These are phyloP conservation scores for Hyphopichia wangnamkhiaoensis DNA, from an alignment of 1,139 yeast genomes.

Conservation along the genomic window DNA sequence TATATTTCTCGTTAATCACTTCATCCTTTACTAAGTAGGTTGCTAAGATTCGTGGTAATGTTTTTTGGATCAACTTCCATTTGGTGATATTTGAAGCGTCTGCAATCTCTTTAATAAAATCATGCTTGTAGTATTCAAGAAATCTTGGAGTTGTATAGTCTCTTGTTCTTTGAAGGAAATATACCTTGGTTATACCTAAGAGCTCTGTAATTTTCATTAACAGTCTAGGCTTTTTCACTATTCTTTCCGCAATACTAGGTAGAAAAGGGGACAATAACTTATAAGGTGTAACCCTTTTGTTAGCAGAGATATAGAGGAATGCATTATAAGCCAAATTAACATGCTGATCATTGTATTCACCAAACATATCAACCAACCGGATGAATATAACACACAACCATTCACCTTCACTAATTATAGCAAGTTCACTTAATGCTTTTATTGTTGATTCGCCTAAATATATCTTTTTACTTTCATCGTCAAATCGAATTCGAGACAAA, in stretches of 20 bases:
- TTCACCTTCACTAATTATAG: constrained; percentile 60
- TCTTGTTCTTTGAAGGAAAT: constrained; percentile 68
- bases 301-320: constrained; percentile 47
- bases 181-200: constrained; percentile 59
- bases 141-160: constrained; percentile 78
- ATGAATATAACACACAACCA: constrained; percentile 61
- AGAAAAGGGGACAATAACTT: constrained; percentile 77
- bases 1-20: constrained; percentile 47
- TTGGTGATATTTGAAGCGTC: constrained; percentile 36
- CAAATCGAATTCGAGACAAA: constrained; percentile 38
- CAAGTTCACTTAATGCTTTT: constrained; percentile 60
- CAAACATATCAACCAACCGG: constrained; percentile 59
- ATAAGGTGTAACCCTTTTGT: constrained; percentile 56
- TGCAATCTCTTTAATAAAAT: constrained; percentile 58
- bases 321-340: constrained; percentile 65
- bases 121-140: constrained; percentile 62
- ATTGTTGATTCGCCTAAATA: constrained; percentile 66
- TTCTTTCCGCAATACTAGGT: constrained; percentile 68
- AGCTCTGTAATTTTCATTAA: constrained; percentile 63
- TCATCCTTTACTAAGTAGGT: constrained; percentile 39
- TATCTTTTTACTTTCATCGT: constrained; percentile 18
- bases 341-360: constrained; percentile 60
- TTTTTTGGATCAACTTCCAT: constrained; percentile 35
- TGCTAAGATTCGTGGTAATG: constrained; percentile 42
- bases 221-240: constrained; percentile 62